A percentile compares a stretch with the other conserved stretches of the same genome.
Conservation (phyloP, 768 basidiomycete species). For the Agrocybe chaxingu region DNA sequence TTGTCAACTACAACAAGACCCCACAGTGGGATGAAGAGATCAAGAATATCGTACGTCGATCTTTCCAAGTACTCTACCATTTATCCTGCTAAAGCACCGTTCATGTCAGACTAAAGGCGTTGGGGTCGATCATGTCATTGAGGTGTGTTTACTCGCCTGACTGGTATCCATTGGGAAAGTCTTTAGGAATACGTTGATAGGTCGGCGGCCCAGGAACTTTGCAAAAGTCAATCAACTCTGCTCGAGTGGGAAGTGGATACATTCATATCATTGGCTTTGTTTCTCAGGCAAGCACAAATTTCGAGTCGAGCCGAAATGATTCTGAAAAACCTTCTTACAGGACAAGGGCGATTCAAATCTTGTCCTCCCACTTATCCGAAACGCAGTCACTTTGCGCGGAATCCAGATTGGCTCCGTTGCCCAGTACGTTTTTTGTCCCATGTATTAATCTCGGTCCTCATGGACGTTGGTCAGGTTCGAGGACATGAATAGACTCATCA, state of each 20-base stretch:
- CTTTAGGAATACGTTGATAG: slow-evolving; percentile 25
- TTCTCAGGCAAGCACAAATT: slow-evolving; percentile 26
- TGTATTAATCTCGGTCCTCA: neutral
- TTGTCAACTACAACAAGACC: slow-evolving; percentile 61
- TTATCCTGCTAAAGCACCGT: neutral
- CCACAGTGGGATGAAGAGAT: slow-evolving; percentile 60
- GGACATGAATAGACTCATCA: slow-evolving; percentile 47
- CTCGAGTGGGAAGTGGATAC: slow-evolving; percentile 35
- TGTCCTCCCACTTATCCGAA: slow-evolving; percentile 30
- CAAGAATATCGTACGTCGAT: slow-evolving; percentile 33
- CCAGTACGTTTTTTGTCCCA: slow-evolving; percentile 34
- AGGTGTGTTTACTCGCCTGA: slow-evolving; percentile 18
- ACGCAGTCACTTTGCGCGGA: slow-evolving; percentile 44
- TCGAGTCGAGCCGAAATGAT: neutral
- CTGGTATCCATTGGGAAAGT: neutral
- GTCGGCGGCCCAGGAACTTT: slow-evolving; percentile 56
- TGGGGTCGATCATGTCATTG: slow-evolving; percentile 38
- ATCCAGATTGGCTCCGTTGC: slow-evolving; percentile 53
- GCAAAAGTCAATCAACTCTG: slow-evolving; percentile 35
- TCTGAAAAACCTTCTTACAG: slow-evolving; percentile 7
- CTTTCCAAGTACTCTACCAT: neutral
- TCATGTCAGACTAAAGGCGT: slow-evolving; percentile 30
- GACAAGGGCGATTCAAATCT: slow-evolving; percentile 26
- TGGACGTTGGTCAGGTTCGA: slow-evolving; percentile 37
- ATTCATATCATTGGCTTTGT: slow-evolving; percentile 52